Evolutionary conservation across 352 stramenopile genomes (phyloP), one percentile per base, ranked within the genome.

Genomic region (Peronospora destructor): DNA sequence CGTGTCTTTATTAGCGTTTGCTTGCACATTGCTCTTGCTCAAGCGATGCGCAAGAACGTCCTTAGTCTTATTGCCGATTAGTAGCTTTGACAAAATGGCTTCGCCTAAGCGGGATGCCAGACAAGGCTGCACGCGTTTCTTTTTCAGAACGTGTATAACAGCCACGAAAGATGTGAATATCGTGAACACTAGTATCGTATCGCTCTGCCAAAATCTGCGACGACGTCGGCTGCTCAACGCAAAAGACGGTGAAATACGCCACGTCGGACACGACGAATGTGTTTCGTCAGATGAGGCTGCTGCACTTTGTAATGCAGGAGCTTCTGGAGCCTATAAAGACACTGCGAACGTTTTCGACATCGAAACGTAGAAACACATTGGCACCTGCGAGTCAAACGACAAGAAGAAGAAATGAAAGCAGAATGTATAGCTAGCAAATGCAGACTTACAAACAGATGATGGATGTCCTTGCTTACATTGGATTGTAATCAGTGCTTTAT

Each of bases 221-320:
- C n/a, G n/a, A n/a, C n/a, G n/a, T n/a, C n/a, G n/a, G 47, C 29
- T 13, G 41, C 25, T 17, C 44, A 44, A 28, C 41, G 56, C 6
- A 42, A 49, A 52, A 65, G 29, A 37, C 53, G 1, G 55, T 69
- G 42, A 72, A 69, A 25, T 68, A 68, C 41, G 40, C 53, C 11
- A 71, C 45, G 6, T 49, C 35, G 29, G 56, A 67, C 49, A 59
- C 56, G 10, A 49, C 41, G 16, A 63, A 69, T 29, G 45, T 87
- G 34, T 66, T 56, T 17, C 62, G 72, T 3, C 42, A 84, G 25
- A 77, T 63, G 40, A 61, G 71, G 6, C 46, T 88, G 49, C 54
- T 88, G 35, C 68, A 74, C 45, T 85, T 86, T 35, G 68, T 68
- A 26, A 85, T 86, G 74, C 73, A 86, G 45, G 71, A 85, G 38